Evolutionary conservation across 108 stramenopile species (phyloP), one percentile per base, ranked within the genome.

Genomic region (Pseudonitzschia pungens): DNA sequence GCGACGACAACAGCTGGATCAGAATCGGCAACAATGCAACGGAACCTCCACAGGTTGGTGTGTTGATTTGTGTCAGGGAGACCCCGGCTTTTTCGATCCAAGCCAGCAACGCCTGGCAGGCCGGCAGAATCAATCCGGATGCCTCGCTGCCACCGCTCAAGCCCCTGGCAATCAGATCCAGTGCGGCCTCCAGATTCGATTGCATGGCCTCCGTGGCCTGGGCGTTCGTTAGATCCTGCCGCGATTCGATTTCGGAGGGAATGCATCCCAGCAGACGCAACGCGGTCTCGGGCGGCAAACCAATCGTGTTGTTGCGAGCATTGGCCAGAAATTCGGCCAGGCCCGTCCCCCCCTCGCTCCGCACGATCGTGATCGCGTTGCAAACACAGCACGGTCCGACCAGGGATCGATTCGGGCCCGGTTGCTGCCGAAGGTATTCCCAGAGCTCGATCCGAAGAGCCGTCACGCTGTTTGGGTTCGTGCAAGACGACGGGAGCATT

Each of bases 1-100:
- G 4, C 36, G 60, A 62, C 26, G 84, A 87, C 48, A 86, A 54
- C 7, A 87, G 45, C 50, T 69, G 72, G 1, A 87, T 69, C 56
- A 87, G 41, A 21, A 72, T 53, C 14, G 82, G 72, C 32, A 87
- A 69, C 32, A 83, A 28, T n/a, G 64, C 40, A 4, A 50, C 20
- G 18, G 50, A 24, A 10, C 53, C 65, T 32, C 54, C 70, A 45
- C 62, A 52, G 10, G 50, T 75, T n/a, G 55, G 50, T 22, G 69
- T 26, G 45, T 70, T 65, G 43, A 85, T 54, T 40, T 77, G 71
- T 0, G 79, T 77, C 16, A 85, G 53, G 26, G 84, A 76, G 4
- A 79, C 68, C 24, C 77, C 59, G 32, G 74, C 68, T 1, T 16
- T 72, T 40, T 74, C 67, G 27, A 57, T 60, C 84, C 84, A 85